Evolutionary conservation across 306 rosid genomes (phyloP).

Genomic region (Phaseolus lunatus): DNA sequence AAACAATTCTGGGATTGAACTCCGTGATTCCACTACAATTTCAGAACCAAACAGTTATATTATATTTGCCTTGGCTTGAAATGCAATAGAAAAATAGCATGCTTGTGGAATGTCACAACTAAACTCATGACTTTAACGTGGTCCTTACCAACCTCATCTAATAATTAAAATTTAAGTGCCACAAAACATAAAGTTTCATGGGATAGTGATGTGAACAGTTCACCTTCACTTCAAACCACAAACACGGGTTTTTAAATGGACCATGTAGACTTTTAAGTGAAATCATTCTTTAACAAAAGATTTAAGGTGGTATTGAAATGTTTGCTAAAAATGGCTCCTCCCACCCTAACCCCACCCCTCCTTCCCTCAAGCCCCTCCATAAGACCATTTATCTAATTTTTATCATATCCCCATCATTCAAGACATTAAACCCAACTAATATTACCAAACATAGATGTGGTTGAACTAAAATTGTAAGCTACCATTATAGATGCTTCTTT

Average conservation of each 20-base stretch:
- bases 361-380: background rate
- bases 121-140: background rate
- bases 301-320: background rate
- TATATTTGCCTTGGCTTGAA: background rate
- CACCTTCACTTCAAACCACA: background rate
- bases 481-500: background rate
- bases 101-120: background rate
- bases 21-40: no score
- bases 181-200: background rate
- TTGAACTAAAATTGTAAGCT: conserved; percentile 12
- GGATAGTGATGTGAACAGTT: background rate
- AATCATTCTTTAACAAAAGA: conserved; percentile 2
- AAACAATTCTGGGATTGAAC: background rate
- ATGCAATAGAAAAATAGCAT: background rate
- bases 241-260: background rate
- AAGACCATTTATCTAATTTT: background rate
- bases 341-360: background rate
- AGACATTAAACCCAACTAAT: background rate
- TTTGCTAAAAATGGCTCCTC: background rate
- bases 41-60: background rate
- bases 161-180: background rate
- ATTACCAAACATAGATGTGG: background rate
- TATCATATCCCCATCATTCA: background rate
- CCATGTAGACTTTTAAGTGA: background rate
- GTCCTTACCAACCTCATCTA: conserved; percentile 15